Conservation (phyloP, 306 rosid genomes). For the Carpinus viminea region DNA sequence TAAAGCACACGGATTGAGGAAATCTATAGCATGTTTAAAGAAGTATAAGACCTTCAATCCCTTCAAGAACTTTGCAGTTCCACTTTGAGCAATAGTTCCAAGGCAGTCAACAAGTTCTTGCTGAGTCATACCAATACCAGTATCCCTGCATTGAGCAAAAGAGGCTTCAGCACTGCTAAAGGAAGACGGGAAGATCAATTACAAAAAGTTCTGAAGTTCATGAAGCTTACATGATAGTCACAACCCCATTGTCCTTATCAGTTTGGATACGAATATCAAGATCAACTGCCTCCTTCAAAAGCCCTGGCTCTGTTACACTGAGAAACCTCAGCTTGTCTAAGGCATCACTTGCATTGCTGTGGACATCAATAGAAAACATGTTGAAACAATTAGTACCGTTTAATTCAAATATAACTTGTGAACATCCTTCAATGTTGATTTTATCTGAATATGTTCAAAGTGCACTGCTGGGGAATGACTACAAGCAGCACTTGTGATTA, state of each 20-base stretch:
- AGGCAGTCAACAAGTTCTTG: constrained; percentile 93
- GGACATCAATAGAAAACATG: constrained; percentile 5
- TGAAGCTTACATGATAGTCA: constrained; percentile 67
- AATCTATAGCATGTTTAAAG: constrained; percentile 10
- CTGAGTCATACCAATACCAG: constrained; percentile 94
- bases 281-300: constrained; percentile 73
- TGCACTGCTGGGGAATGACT: neutral
- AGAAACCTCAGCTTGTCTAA: constrained; percentile 94
- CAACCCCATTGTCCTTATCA: constrained; percentile 83
- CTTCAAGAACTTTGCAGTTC: constrained; percentile 92
- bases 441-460: neutral
- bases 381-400: constrained; percentile 3
- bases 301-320: constrained; percentile 76
- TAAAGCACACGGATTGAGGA: constrained; percentile 18
- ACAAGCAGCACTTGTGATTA: neutral
- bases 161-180: constrained; percentile 10
- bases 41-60: constrained; percentile 64
- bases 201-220: constrained; percentile 1
- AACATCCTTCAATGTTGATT: neutral
- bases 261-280: constrained; percentile 79
- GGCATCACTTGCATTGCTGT: constrained; percentile 98
- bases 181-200: neutral
- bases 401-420: neutral
- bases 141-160: constrained; percentile 58
- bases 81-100: constrained; percentile 99